These are phyloP conservation scores for Pterulicium gracile DNA, from an alignment of 1,284 basidiomycete species.

Conservation along the genomic window DNA sequence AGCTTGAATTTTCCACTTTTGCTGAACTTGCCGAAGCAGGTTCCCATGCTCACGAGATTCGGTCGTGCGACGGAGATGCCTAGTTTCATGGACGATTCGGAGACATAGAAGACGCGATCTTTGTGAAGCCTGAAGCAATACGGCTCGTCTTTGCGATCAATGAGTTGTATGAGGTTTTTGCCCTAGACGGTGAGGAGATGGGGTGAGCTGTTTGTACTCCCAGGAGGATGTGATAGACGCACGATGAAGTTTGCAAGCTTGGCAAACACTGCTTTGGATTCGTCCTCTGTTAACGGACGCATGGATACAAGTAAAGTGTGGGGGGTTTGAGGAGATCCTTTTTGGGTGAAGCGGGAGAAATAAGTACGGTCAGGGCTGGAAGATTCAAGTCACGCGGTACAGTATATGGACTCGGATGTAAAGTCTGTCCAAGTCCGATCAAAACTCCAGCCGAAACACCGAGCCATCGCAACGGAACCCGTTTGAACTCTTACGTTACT, in stretches of 20 bases:
- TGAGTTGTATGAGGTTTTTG: constrained; percentile 84
- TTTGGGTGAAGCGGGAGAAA: too few relatives aligned
- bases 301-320: too few relatives aligned
- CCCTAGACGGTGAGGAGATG: constrained; percentile 39
- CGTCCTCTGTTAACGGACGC: constrained; percentile 80
- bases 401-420: too few relatives aligned
- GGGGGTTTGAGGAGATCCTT: too few relatives aligned
- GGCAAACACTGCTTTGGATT: constrained; percentile 79
- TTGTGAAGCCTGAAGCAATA: constrained; percentile 89
- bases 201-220: neutral
- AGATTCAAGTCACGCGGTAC: too few relatives aligned
- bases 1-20: constrained; percentile 98
- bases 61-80: constrained; percentile 88
- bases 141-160: constrained; percentile 77
- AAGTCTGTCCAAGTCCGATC: too few relatives aligned
- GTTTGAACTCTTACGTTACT: too few relatives aligned
- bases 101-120: constrained; percentile 90
- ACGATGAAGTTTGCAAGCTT: constrained; percentile 91
- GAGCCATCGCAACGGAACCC: too few relatives aligned
- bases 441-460: too few relatives aligned
- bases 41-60: constrained; percentile 89
- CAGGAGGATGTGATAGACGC: constrained; percentile 16
- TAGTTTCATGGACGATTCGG: constrained; percentile 87
- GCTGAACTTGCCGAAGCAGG: constrained; percentile 96
- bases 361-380: too few relatives aligned